Evolutionary conservation across 176 grass and related monocot genomes (phyloP), one percentile per base, ranked within the genome.

Genomic region (Juncus inflexus): DNA sequence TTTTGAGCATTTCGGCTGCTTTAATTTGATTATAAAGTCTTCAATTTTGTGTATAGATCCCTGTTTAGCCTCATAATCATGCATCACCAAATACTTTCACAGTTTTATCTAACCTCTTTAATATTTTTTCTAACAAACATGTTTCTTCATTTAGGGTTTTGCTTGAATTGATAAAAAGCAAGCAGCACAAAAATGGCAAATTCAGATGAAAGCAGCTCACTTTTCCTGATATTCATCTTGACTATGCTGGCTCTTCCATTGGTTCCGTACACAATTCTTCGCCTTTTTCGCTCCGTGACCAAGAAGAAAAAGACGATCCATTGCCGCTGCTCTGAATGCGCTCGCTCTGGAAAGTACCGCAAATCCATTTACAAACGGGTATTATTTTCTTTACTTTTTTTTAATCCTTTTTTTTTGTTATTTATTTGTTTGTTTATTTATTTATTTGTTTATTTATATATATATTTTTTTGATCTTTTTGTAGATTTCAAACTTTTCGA

Each of bases 401-500:
- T 37, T n/a, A n/a, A n/a, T n/a, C n/a, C n/a, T n/a, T n/a, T n/a
- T n/a, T n/a, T n/a, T n/a, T n/a, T n/a, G n/a, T n/a, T n/a, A n/a
- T n/a, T n/a, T n/a, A n/a, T n/a, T n/a, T n/a, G n/a, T n/a, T n/a
- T n/a, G n/a, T 51, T 16, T 63, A 9, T 40, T 75, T 42, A 19
- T 40, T 37, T 37, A 6, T 6, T 75, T 16, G 39, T 14, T 6
- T 40, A 11, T 69, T 2, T 0, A n/a, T 6, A 11, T 42, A 35
- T 47, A 41, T 40, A 14, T 4, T 12, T 3, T 65, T 39, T 28
- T 39, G 67, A 36, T n/a, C n/a, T n/a, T 45, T 13, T 43, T 73
- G 64, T 83, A 99, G 94, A 92, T 99, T 71, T 99, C 94, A 67
- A 99, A 99, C 72, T 99, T 99, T 75, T 99, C 89, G 9, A 99